These are phyloP conservation scores for Penicillium psychrosexuale DNA, from an alignment of 2,329 filamentous ascomycete species.

Conservation along the genomic window DNA sequence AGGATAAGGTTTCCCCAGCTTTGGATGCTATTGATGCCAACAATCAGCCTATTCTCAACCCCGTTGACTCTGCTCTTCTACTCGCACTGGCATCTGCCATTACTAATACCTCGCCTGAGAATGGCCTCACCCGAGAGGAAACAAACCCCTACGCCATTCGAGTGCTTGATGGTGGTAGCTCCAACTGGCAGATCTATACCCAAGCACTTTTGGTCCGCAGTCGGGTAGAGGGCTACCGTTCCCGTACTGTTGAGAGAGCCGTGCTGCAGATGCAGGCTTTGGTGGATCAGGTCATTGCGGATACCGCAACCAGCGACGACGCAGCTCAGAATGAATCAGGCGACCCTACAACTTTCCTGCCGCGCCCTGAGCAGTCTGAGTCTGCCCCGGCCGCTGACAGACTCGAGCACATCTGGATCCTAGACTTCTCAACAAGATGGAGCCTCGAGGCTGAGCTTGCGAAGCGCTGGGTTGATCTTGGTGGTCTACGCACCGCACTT, in stretches of 20 bases:
- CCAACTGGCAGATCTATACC: conserved; percentile 98
- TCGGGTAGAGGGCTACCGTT: conserved; percentile 81
- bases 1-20: conserved; percentile 56
- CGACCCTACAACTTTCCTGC: conserved; percentile 74
- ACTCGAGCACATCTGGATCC: conserved; percentile 76
- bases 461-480: conserved; percentile 84
- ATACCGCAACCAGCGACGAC: conserved; percentile 59
- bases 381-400: conserved; percentile 71
- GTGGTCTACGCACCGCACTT: conserved; percentile 81
- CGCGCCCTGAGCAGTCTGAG: conserved; percentile 69
- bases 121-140: conserved; percentile 88
- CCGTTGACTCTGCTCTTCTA: conserved; percentile 86
- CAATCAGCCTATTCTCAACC: conserved; percentile 74
- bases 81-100: conserved; percentile 77
- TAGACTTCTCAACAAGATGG: conserved; percentile 85
- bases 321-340: conserved; percentile 33
- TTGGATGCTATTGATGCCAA: conserved; percentile 69
- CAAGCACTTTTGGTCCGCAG: conserved; percentile 87
- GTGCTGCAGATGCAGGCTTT: conserved; percentile 91
- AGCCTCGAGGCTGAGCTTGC: conserved; percentile 92
- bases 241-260: conserved; percentile 82
- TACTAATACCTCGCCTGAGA: conserved; percentile 79
- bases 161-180: conserved; percentile 81
- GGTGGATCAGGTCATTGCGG: conserved; percentile 89
- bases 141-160: conserved; percentile 86